These are phyloP conservation scores for Ruellia speciosa DNA, from an alignment of 305 asterid genomes.

Conservation along the genomic window DNA sequence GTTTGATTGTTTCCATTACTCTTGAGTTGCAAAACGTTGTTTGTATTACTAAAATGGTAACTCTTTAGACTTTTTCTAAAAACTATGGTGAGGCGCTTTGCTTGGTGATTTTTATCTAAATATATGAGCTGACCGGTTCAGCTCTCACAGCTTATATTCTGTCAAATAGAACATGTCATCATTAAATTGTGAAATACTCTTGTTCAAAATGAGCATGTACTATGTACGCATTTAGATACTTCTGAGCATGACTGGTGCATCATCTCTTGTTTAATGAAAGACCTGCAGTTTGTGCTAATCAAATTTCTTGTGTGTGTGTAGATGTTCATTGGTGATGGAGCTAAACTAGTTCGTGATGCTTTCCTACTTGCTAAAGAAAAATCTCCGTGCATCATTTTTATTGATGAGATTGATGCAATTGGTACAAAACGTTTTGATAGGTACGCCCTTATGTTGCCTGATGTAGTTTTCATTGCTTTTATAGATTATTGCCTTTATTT, in stretches of 20 bases:
- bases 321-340: constrained; percentile 73
- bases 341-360: constrained; percentile 63
- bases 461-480: constrained; percentile 13
- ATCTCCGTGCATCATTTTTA: constrained; percentile 60
- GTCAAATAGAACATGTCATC: no score
- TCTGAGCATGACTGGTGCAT: background rate
- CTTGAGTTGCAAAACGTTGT: no score
- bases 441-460: constrained; percentile 22
- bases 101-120: no score
- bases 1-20: no score
- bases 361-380: constrained; percentile 62
- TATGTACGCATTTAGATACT: constrained; percentile 9
- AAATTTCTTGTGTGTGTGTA: constrained; percentile 20
- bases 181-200: no score
- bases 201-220: no score
- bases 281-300: background rate
- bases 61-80: background rate
- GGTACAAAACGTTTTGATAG: constrained; percentile 72
- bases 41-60: no score
- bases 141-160: no score
- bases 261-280: no score
- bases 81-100: no score
- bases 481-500: background rate
- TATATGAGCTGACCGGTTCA: no score
- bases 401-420: constrained; percentile 66